Evolutionary conservation across 139 green algal genomes (phyloP).

Genomic region (Micractinium sp.): DNA sequence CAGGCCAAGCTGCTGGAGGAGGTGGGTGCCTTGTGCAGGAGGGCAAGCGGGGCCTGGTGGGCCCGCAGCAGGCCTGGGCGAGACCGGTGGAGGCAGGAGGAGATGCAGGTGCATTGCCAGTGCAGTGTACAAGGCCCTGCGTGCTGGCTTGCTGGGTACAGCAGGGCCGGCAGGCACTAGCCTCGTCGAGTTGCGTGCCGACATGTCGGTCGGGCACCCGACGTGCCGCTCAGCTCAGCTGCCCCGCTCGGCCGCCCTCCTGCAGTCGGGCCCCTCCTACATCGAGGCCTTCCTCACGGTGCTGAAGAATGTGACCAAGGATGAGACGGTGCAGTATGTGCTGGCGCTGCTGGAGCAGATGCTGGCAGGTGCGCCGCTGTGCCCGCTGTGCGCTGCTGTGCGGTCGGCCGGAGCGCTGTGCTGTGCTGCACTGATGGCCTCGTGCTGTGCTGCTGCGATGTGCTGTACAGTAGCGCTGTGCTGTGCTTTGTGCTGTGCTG

Average conservation of each 20-base stretch:
- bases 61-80: background rate
- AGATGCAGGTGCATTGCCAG: no score
- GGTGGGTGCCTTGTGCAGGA: slow-evolving; percentile 37
- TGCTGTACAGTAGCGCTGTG: no score
- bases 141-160: background rate
- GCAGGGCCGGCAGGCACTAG: background rate
- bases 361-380: slow-evolving; percentile 59
- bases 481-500: background rate
- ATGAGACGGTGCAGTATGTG: slow-evolving; percentile 93
- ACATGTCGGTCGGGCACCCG: no score
- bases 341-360: slow-evolving; percentile 87
- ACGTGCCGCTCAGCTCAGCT: background rate
- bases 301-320: slow-evolving; percentile 88
- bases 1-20: slow-evolving; percentile 77
- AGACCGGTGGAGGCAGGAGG: no score
- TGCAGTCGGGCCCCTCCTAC: slow-evolving; percentile 75
- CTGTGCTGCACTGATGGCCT: background rate
- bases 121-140: background rate
- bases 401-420: no score
- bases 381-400: no score
- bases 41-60: background rate
- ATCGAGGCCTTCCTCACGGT: slow-evolving; percentile 85
- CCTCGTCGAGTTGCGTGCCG: background rate
- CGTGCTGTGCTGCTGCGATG: background rate
- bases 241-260: background rate